Evolutionary conservation across 306 rosid species (phyloP).

Genomic region (Amphicarpaea edgeworthii): DNA sequence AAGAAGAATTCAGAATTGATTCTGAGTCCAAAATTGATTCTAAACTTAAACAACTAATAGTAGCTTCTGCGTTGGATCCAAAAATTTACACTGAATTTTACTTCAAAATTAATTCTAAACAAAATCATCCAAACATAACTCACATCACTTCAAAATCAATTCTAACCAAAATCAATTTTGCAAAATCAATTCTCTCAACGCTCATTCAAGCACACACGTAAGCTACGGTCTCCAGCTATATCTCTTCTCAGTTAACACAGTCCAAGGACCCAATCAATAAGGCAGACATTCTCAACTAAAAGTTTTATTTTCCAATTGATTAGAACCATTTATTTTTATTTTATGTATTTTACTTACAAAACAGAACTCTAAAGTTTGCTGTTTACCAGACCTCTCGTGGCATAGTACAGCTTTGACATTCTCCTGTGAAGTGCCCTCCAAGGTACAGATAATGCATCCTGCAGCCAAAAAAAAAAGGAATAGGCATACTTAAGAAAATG

Average conservation of each 20-base stretch:
- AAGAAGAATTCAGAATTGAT: no score
- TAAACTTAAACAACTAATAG: no score
- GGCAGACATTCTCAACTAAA: not conserved
- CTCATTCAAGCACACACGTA: no score
- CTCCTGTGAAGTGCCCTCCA: conserved; percentile 76
- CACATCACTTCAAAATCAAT: no score
- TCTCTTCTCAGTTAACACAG: not conserved
- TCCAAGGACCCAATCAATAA: not conserved
- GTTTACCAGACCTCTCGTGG: conserved; percentile 79
- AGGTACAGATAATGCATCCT: conserved; percentile 86
- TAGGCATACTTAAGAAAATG: not conserved
- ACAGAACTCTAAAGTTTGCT: conserved; percentile 19
- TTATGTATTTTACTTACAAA: not conserved
- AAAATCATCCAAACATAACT: no score
- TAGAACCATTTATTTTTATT: not conserved
- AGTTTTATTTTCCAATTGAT: not conserved
- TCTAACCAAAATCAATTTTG: no score
- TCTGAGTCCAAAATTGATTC: no score
- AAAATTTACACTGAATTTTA: no score
- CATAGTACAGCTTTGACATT: conserved; percentile 80
- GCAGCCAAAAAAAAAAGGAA: conserved; percentile 30
- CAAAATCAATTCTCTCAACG: no score
- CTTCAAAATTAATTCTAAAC: no score
- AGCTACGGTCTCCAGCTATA: not conserved
- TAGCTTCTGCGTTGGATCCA: no score